Evolutionary conservation across 129 eudicot genomes (phyloP), one percentile per base, ranked within the genome.

Genomic region (Rutidosis leptorrhynchoides): DNA sequence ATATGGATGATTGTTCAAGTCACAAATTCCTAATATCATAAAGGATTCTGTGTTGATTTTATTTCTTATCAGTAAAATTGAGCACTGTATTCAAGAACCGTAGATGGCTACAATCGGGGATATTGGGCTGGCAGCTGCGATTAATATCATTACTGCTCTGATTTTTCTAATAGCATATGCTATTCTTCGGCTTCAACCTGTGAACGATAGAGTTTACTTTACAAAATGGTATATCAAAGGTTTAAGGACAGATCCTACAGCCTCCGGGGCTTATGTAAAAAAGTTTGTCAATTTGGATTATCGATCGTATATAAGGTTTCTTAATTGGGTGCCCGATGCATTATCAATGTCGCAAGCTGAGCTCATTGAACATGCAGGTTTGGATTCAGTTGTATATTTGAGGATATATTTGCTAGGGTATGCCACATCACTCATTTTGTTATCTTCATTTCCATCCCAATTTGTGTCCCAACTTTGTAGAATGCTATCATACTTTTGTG

Each of bases 371-470:
- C 97, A 90, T 65, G 97, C 97, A 0, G 95, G 95, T 26, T 79
- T 90, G 78, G 97, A 90, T 82, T 90, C 97, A 3, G 97, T 75
- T 46, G 97, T 90, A 61, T 90, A 86, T 72, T 73, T 90, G 78
- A 80, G 97, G 54, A 90, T 90, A 65, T 90, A 90, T 81, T 83
- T 90, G 90, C 77, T 86, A 29, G 96, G 96, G 96, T 89, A 83
- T 53, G 79, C 28, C 52, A 40, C 67, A 61, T 62, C 17, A 61
- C 29, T 59, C 29, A 10, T 29, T 26, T 19, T 45, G 2, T 28
- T 20, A 26, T 15, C 28, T 28, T 6, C 51, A 45, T 28, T 26
- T 32, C 17, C 7, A 52, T 21, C 32, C 15, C 29, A 14, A 21
- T 11, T 62, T 62, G 9, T 6, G 10, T 48, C 6, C 54, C 21